Percentiles rank a stretch among this genome's conserved stretches.
These are phyloP conservation scores for Rhizopogon vinicolor DNA, from an alignment of 768 basidiomycete genomes.

Conservation along the genomic window DNA sequence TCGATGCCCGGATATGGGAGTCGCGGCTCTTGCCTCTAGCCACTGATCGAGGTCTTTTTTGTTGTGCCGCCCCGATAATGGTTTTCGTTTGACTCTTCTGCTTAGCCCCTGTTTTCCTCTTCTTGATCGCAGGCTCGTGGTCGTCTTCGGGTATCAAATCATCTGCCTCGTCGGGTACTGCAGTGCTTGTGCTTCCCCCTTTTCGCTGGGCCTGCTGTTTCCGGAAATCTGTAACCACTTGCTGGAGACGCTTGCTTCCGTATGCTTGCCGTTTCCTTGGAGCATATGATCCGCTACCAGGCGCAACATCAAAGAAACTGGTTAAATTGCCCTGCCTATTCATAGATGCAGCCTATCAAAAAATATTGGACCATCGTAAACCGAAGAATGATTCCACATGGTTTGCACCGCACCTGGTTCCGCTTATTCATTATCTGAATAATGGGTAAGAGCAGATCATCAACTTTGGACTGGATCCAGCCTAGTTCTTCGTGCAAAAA, in stretches of 20 bases:
- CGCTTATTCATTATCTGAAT: conserved; percentile 86
- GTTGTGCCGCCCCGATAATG: not conserved
- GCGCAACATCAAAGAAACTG: conserved; percentile 67
- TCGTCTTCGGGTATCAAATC: conserved; percentile 23
- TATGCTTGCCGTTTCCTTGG: conserved; percentile 82
- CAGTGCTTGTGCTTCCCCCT: conserved; percentile 11
- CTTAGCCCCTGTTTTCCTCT: conserved; percentile 18
- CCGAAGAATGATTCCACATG: not conserved
- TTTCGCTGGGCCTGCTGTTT: conserved; percentile 32
- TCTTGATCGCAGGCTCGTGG: conserved; percentile 25
- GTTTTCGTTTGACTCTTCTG: conserved; percentile 7
- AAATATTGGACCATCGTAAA: conserved; percentile 3
- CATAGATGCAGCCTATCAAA: conserved; percentile 46
- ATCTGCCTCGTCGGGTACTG: conserved; percentile 13
- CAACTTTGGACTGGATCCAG: conserved; percentile 80
- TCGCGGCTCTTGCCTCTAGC: not conserved
- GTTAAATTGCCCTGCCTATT: conserved; percentile 79
- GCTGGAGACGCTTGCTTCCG: conserved; percentile 79
- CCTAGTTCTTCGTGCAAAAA: conserved; percentile 75
- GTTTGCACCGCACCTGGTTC: conserved; percentile 47
- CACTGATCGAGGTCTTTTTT: not conserved
- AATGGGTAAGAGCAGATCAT: conserved; percentile 88
- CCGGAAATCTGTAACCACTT: conserved; percentile 79
- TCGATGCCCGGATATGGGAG: not conserved
- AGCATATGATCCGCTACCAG: conserved; percentile 64